A percentile compares a stretch with the other conserved stretches of the same genome.
phyloP scores from a whole-genome alignment of 441 rosid genomes.

The Mallotus japonicus region DNA sequence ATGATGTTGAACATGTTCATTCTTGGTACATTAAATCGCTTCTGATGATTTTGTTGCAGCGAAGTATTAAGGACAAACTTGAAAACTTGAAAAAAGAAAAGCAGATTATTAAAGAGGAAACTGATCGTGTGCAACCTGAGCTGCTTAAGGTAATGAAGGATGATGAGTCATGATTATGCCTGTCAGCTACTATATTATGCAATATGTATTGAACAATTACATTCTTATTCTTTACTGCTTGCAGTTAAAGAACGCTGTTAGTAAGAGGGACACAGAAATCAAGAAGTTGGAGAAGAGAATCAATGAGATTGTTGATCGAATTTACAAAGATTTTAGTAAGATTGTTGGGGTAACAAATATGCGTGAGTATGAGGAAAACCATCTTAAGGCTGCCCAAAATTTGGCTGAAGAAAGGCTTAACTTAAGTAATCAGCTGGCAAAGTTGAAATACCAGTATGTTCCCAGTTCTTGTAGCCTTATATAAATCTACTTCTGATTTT shows the following conservation, averaged over 20 bases:
- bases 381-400: conserved; percentile 84
- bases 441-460: conserved; percentile 97
- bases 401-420: conserved; percentile 94
- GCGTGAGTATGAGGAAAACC: conserved; percentile 97
- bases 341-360: conserved; percentile 89
- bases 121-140: conserved; percentile 64
- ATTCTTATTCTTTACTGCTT: conserved; percentile 27
- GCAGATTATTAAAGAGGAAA: conserved; percentile 65
- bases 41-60: conserved; percentile 44
- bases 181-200: conserved; percentile 9
- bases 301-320: conserved; percentile 82
- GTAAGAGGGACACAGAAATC: conserved; percentile 63
- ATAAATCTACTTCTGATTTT: too few species aligned
- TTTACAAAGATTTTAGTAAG: conserved; percentile 77
- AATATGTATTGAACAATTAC: conserved; percentile 16
- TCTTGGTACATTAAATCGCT: not conserved
- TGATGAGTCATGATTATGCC: conserved; percentile 15
- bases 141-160: conserved; percentile 53
- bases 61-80: conserved; percentile 87
- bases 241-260: conserved; percentile 67
- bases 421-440: conserved; percentile 90
- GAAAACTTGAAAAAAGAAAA: conserved; percentile 73
- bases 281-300: conserved; percentile 85
- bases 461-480: conserved; percentile 21
- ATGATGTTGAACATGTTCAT: not conserved